Evolutionary conservation across 805 yeast species (phyloP), one percentile per base, ranked within the genome.

Genomic region (Naumovozyma baii): DNA sequence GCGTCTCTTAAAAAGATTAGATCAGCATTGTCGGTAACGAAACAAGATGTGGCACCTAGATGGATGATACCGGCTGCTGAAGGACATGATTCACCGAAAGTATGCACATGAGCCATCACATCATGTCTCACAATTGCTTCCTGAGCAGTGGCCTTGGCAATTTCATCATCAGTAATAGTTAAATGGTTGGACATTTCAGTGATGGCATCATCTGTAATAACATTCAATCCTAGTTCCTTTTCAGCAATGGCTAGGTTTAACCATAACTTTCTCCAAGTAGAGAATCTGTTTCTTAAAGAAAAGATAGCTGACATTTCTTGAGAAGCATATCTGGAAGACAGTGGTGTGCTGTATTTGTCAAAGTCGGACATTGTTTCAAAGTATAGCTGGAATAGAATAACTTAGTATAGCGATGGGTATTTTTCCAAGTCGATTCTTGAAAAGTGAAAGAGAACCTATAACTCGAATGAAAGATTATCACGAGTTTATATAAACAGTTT

Each of bases 211-310:
- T 87, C 95, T 19, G 90, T 76, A 63, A 92, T 80, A 40, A 88
- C 79, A 38, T 70, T 69, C 42, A 92, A 72, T 2, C 98, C 98
- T 37, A 88, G 74, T 60, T 86, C 85, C 66, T 86, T 73, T 69
- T 92, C 98, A 44, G 98, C 98, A 58, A 80, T 80, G 51, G 98
- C 98, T 53, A 92, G 72, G 62, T 83, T 88, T 59, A 78, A 75
- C 98, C 98, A 92, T 49, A 92, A 75, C 64, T 85, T 85, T 75
- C 98, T 84, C 98, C 98, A 92, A 31, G 98, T 92, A 39, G 96
- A 83, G 67, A 83, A 92, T 60, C 98, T 76, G 71, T 83, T 92
- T 68, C 95, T 79, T 58, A 83, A 65, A 35, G 97, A 90, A 72
- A 92, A 92, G 58, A 92, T 73, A 51, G 74, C 71, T 44, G 96